Base-by-base conservation (phyloP, 345 rosid species). In the Bruguiera gymnorhiza region DNA sequence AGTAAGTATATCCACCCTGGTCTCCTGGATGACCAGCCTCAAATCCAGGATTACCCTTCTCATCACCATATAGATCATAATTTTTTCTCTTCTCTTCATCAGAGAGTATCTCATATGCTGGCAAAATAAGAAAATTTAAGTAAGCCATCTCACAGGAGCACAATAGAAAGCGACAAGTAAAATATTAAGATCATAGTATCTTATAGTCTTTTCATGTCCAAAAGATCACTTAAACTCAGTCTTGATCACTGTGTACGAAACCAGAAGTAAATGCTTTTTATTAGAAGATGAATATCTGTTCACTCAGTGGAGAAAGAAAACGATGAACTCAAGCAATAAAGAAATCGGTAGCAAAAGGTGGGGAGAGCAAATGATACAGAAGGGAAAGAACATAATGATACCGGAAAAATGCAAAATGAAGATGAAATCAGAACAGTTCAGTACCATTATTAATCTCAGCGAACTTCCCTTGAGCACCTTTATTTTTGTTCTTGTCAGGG, bases 51-150 rank as follows among this genome's bases (percentile, higher is more conserved):
- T 78, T 82, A 24, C 97, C 99, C 73, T 82, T 90, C 71, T 87
- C 99, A 80, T 95, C 93, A 62, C 96, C 97, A 74, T 92, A 88
- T 62, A 87, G 73, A 66, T 95, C 97, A 79, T 89, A 92, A 70
- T 90, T 88, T 79, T 90, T 95, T 70, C 87, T 85, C 84, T 89
- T 95, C 78, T 87, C 84, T 76, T 95, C 92, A 62, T 95, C 96
- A 36, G 97, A 90, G 69, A 92, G 81, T 66, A 95, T 86, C 70
- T 95, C 99, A 78, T 95, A 95, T 10, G 99, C 97, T 95, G 87
- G 72, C 76, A 23, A 71, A 74, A 76, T 66, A 79, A 74, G 60
- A 34, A 69, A 18, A 29, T 26, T 65, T 0, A 53, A 61, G 73
- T 67, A 19, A 68, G 57, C 15, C 46, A 21, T 53, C 26, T 70